Evolutionary conservation across 106 monocot species (phyloP), one percentile per base, ranked within the genome.

Genomic region (Dioscorea zingiberensis): DNA sequence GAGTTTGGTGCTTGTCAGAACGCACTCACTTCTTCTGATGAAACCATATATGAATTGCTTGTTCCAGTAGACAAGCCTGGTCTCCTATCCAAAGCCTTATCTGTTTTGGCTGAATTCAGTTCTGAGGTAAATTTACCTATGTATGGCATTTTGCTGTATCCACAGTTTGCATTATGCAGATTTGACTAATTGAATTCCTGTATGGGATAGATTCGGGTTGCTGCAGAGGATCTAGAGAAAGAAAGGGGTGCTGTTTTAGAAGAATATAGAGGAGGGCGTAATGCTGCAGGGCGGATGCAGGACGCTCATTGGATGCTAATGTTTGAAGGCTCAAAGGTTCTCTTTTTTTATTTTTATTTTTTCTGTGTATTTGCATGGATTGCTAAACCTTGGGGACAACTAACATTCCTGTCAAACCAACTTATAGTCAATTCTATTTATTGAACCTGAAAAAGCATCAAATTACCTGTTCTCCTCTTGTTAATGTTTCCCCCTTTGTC

Each of bases 1-100:
- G 98, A 98, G 54, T 98, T 98, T 80, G 98, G 98, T 70, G 98
- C 98, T 62, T 98, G 98, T 69, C 98, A 98, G 73, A 98, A 98
- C 82, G 98, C 98, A 47, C 68, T 80, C 64, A 98, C 98, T 27
- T 98, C 93, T 49, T 86, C 98, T 61, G 98, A 98, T 64, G 98
- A 98, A 76, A 98, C 98, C n/a, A 86, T 98, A 32, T 98, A 84
- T 59, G 98, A 98, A 64, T 71, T 98, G 71, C 89, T 98, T 71
- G 98, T 98, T 67, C 98, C 98, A 46, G 84, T 98, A 15, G 97
- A 98, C 66, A 92, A 93, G 77, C 93, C 98, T 47, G 80, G 76
- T 18, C 84, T 98, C 27, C 70, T 98, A 75, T 98, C 93, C 24
- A 81, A 82, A 68, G 92, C 98, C 18, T 86, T 98, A 51, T 98